Conservation (phyloP, 2,329 filamentous ascomycete species). For the Clarireedia homoeocarpa region DNA sequence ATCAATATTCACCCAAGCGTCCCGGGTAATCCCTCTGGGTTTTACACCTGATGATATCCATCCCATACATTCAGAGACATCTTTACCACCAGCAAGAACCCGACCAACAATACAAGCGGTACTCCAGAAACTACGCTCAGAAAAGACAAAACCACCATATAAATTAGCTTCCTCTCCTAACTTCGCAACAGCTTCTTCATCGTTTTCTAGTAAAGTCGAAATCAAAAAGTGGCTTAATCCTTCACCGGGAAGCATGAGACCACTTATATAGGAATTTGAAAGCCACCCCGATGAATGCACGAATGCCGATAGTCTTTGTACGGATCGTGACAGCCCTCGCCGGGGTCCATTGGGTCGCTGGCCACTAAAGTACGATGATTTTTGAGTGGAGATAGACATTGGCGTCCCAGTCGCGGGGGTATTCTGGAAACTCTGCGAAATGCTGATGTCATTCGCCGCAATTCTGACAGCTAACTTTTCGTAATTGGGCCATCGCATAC, state of each 20-base stretch:
- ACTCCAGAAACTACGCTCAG: constrained; percentile 61
- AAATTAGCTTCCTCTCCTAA: constrained; percentile 55
- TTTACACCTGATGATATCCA: constrained; percentile 57
- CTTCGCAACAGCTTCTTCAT: constrained; percentile 48
- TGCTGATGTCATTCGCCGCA: constrained; percentile 26
- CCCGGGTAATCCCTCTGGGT: constrained; percentile 38
- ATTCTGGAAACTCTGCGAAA: constrained; percentile 20
- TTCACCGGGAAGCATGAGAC: constrained; percentile 57
- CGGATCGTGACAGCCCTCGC: constrained; percentile 16
- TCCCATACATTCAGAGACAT: constrained; percentile 58
- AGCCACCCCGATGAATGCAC: constrained; percentile 57
- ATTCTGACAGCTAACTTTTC: constrained; percentile 31
- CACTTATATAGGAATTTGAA: constrained; percentile 59
- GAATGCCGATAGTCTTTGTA: constrained; percentile 41
- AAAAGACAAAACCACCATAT: constrained; percentile 57
- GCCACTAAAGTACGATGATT: constrained; percentile 27
- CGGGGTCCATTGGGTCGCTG: constrained; percentile 10
- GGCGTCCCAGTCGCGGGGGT: constrained; percentile 24
- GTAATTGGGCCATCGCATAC: constrained; percentile 54
- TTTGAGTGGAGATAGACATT: constrained; percentile 24
- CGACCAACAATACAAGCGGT: constrained; percentile 57
- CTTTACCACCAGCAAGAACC: constrained; percentile 54
- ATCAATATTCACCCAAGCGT: constrained; percentile 54
- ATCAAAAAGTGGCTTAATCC: constrained; percentile 56
- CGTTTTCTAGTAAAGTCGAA: constrained; percentile 57